Evolutionary conservation across 2,329 filamentous ascomycete genomes (phyloP).

Genomic region (Hypoxylon sp.): DNA sequence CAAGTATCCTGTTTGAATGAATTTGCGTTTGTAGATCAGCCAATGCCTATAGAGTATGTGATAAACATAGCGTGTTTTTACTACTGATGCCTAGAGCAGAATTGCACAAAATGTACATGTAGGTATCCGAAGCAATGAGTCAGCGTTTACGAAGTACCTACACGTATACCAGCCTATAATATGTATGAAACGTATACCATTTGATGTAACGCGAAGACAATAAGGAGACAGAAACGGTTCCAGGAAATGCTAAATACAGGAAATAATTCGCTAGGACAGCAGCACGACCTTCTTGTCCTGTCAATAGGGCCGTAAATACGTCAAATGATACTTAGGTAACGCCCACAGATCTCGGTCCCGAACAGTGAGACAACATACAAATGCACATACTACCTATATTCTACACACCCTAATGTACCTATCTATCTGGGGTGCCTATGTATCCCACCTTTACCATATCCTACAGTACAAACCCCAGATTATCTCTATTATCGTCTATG

Average conservation of each 20-base stretch:
- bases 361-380: not conserved
- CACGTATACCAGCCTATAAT: not conserved
- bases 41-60: not conserved
- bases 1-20: not conserved
- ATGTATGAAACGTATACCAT: not conserved
- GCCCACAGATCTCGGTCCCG: no score
- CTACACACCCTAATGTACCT: not conserved
- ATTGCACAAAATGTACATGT: not conserved
- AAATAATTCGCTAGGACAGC: no score
- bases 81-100: not conserved
- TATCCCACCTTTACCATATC: not conserved
- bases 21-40: not conserved
- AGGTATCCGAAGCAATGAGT: not conserved
- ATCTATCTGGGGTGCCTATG: not conserved
- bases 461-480: slow-evolving; percentile 57
- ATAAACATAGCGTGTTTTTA: not conserved
- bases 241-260: no score
- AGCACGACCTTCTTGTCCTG: no score
- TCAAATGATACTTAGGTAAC: no score
- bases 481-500: slow-evolving; percentile 72
- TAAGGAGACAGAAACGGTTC: no score
- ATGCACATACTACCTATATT: not conserved
- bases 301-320: no score
- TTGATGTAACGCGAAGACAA: no score
- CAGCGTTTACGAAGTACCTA: not conserved